Percentiles rank a stretch among this genome's conserved stretches.
These are phyloP conservation scores for Evansstolkia leycettana DNA, from an alignment of 495 filamentous ascomycete genomes.

Conservation along the genomic window DNA sequence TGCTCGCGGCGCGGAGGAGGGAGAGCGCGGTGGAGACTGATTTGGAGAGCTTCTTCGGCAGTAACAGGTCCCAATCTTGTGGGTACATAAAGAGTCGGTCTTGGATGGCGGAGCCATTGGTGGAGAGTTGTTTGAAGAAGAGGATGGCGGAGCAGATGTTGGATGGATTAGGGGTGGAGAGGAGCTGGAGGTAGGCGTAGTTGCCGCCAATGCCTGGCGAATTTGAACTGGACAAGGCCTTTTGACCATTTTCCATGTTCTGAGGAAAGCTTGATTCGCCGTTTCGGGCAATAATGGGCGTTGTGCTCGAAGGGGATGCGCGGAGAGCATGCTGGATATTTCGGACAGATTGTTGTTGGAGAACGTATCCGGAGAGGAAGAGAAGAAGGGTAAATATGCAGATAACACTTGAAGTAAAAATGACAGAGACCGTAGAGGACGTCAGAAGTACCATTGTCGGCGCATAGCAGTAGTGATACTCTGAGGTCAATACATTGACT, in stretches of 20 bases:
- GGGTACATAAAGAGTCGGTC: slow-evolving; percentile 41
- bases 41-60: slow-evolving; percentile 11
- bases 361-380: slow-evolving; percentile 58
- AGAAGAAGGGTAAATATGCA: slow-evolving; percentile 51
- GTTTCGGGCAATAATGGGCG: slow-evolving; percentile 9
- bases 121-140: slow-evolving; percentile 30
- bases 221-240: slow-evolving; percentile 3
- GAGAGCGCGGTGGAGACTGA: slow-evolving; percentile 20
- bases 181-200: slow-evolving; percentile 33
- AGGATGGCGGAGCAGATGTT: slow-evolving; percentile 34
- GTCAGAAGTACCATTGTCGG: slow-evolving; percentile 37
- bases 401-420: slow-evolving; percentile 33
- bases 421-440: slow-evolving; percentile 31
- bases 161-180: slow-evolving; percentile 31
- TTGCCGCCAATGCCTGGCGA: slow-evolving; percentile 13
- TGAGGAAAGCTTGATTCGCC: slow-evolving; percentile 9
- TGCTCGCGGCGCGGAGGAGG: slow-evolving; percentile 23
- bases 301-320: slow-evolving; percentile 23
- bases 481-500: no score
- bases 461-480: no score
- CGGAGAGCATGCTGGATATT: slow-evolving; percentile 48
- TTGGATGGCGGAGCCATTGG: slow-evolving; percentile 23
- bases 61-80: slow-evolving; percentile 29
- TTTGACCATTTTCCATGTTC: slow-evolving; percentile 5
- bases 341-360: slow-evolving; percentile 58